Percentiles rank a stretch among this genome's conserved stretches.
phyloP scores from a whole-genome alignment of 2,329 filamentous ascomycete species.

The Cercospora canescens region DNA sequence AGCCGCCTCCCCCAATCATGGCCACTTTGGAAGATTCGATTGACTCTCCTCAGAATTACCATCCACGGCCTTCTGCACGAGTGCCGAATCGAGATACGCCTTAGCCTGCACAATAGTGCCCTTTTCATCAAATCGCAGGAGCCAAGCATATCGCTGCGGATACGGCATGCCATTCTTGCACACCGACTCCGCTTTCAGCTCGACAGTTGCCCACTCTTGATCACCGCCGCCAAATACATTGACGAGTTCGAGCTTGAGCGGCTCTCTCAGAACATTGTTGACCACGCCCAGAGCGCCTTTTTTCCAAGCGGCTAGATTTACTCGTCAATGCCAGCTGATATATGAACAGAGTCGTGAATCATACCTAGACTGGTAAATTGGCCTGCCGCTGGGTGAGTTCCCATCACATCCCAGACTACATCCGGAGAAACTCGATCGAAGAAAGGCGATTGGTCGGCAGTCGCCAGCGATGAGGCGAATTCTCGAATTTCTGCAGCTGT shows the following conservation, averaged over 20 bases:
- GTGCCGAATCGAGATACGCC: slow-evolving; percentile 29
- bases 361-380: slow-evolving; percentile 28
- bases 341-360: neutral
- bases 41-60: slow-evolving; percentile 14
- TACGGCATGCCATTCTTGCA: slow-evolving; percentile 35
- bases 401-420: slow-evolving; percentile 34
- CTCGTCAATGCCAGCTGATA: neutral
- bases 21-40: slow-evolving; percentile 6
- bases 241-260: slow-evolving; percentile 26
- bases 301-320: slow-evolving; percentile 28
- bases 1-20: neutral
- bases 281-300: slow-evolving; percentile 28
- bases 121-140: slow-evolving; percentile 28
- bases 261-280: slow-evolving; percentile 26
- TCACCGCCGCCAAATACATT: slow-evolving; percentile 31
- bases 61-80: slow-evolving; percentile 30
- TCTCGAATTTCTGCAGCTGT: slow-evolving; percentile 25
- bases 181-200: slow-evolving; percentile 29
- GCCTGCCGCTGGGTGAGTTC: slow-evolving; percentile 30
- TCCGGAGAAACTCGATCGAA: slow-evolving; percentile 30
- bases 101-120: slow-evolving; percentile 31
- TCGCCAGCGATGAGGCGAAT: slow-evolving; percentile 24
- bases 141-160: slow-evolving; percentile 32
- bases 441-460: slow-evolving; percentile 28
- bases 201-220: slow-evolving; percentile 31